These are phyloP conservation scores for Ophiostoma piceae DNA, from an alignment of 2,329 filamentous ascomycete species.

Conservation along the genomic window DNA sequence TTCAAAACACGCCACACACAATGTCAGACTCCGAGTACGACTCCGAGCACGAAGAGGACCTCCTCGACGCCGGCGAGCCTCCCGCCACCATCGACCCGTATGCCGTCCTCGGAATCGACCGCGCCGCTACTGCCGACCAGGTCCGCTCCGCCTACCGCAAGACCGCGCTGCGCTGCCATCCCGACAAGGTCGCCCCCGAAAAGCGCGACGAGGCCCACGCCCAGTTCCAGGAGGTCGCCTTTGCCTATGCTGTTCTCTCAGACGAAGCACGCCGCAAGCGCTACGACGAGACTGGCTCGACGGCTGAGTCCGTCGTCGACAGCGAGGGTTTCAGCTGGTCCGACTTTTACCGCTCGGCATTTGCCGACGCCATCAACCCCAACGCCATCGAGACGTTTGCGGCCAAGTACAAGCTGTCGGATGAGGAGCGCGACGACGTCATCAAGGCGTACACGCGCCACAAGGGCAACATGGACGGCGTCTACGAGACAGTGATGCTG, in stretches of 20 bases:
- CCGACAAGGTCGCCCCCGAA: slow-evolving; percentile 53
- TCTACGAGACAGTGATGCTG: slow-evolving; percentile 83
- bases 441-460: slow-evolving; percentile 67
- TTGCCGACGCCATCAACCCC: slow-evolving; percentile 66
- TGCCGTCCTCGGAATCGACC: slow-evolving; percentile 65
- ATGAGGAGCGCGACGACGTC: slow-evolving; percentile 76
- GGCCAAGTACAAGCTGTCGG: slow-evolving; percentile 73
- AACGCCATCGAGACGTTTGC: slow-evolving; percentile 73
- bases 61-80: slow-evolving; percentile 45
- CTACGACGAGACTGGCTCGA: slow-evolving; percentile 88
- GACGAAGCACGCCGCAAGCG: slow-evolving; percentile 73
- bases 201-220: slow-evolving; percentile 68
- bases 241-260: slow-evolving; percentile 89
- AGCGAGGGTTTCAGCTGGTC: slow-evolving; percentile 83
- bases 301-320: slow-evolving; percentile 72
- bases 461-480: slow-evolving; percentile 67
- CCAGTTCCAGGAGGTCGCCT: slow-evolving; percentile 84
- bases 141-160: slow-evolving; percentile 91
- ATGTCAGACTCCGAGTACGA: slow-evolving; percentile 12
- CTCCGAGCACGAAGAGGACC: slow-evolving; percentile 16
- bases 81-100: slow-evolving; percentile 62
- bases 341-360: slow-evolving; percentile 83
- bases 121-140: slow-evolving; percentile 66
- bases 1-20: background rate
- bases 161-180: slow-evolving; percentile 79